Percentiles rank a stretch among this genome's conserved stretches.
phyloP scores from a whole-genome alignment of 2,329 filamentous ascomycete genomes.

The Metarhizium guizhouense region DNA sequence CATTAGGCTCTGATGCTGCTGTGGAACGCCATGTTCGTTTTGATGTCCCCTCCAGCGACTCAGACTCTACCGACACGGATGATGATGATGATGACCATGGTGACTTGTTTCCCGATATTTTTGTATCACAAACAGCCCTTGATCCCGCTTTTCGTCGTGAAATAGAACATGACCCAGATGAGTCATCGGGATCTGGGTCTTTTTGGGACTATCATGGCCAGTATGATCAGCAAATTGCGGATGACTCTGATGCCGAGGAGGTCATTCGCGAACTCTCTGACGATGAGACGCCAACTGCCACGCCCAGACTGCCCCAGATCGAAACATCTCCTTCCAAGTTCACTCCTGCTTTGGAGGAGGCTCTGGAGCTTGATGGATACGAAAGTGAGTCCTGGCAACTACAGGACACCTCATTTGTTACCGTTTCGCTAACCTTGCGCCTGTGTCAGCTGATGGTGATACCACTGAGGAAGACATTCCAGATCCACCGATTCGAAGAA shows the following conservation, averaged over 20 bases:
- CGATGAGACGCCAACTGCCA: conserved; percentile 33
- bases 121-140: conserved; percentile 64
- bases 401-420: conserved; percentile 4
- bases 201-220: conserved; percentile 56
- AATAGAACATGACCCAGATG: conserved; percentile 59
- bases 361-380: conserved; percentile 45
- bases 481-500: conserved; percentile 39
- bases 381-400: conserved; percentile 42
- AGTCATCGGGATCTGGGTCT: conserved; percentile 47
- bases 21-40: conserved; percentile 65
- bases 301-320: conserved; percentile 26
- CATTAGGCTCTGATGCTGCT: conserved; percentile 31
- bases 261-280: conserved; percentile 27
- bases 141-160: conserved; percentile 65
- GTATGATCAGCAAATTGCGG: conserved; percentile 23
- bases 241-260: conserved; percentile 34
- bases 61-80: conserved; percentile 54
- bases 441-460: conserved; percentile 44
- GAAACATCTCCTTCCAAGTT: conserved; percentile 15
- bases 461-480: conserved; percentile 53
- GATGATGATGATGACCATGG: conserved; percentile 53
- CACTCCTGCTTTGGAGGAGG: conserved; percentile 22
- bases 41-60: conserved; percentile 58
- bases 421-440: conserved; percentile 8
- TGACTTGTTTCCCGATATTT: conserved; percentile 68